phyloP scores from a whole-genome alignment of 768 basidiomycete genomes.

The Gelatoporia subvermispora region DNA sequence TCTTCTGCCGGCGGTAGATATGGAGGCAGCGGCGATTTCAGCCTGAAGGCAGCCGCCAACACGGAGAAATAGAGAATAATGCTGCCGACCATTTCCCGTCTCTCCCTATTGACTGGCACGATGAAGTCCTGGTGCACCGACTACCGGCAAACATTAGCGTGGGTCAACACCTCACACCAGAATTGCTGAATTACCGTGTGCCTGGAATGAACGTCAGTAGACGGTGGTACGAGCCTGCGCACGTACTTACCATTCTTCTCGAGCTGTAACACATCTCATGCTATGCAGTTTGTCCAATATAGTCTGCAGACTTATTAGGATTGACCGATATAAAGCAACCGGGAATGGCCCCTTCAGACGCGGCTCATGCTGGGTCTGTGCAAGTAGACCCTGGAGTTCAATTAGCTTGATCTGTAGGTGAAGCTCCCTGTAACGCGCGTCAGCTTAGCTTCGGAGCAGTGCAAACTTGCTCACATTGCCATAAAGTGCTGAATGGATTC shows the following conservation, averaged over 20 bases:
- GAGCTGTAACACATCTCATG: slow-evolving; percentile 95
- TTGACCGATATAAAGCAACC: slow-evolving; percentile 73
- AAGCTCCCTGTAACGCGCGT: slow-evolving; percentile 64
- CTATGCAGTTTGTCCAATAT: slow-evolving; percentile 89
- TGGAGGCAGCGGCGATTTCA: slow-evolving; percentile 92
- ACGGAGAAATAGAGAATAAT: slow-evolving; percentile 87
- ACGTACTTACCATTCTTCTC: slow-evolving; percentile 79
- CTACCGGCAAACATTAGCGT: no score
- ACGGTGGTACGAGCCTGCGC: slow-evolving; percentile 7
- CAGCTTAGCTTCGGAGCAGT: background rate
- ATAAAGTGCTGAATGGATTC: slow-evolving; percentile 82
- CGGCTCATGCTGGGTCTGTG: slow-evolving; percentile 89
- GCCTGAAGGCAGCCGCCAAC: slow-evolving; percentile 70
- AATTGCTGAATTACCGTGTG: no score
- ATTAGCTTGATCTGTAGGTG: slow-evolving; percentile 91
- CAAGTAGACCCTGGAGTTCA: slow-evolving; percentile 77
- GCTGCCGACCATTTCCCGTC: slow-evolving; percentile 93
- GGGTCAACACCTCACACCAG: no score
- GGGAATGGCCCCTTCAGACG: slow-evolving; percentile 96
- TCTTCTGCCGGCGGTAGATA: slow-evolving; percentile 92
- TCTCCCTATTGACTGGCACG: slow-evolving; percentile 81
- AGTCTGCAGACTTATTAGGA: slow-evolving; percentile 76
- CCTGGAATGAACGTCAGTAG: slow-evolving; percentile 34
- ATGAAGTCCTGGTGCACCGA: slow-evolving; percentile 84
- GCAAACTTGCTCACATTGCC: slow-evolving; percentile 64